Conservation (phyloP, 2,329 filamentous ascomycete genomes). For the Chalaropsis ovoidea region DNA sequence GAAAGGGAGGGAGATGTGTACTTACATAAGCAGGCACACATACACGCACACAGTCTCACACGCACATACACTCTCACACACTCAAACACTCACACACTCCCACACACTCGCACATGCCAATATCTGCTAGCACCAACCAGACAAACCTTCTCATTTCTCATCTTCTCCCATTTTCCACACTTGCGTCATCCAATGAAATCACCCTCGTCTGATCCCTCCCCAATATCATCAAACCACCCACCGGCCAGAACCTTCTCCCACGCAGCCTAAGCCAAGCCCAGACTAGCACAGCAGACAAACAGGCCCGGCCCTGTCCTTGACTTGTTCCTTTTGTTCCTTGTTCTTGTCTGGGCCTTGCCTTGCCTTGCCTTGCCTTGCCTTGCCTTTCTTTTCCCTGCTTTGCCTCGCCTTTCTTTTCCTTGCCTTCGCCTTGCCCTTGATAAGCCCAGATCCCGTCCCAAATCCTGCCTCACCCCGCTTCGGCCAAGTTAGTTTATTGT, state of each 20-base stretch:
- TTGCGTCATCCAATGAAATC: slow-evolving; percentile 7
- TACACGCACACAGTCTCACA: too few species aligned
- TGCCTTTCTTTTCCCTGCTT: not conserved
- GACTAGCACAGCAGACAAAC: too few species aligned
- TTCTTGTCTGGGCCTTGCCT: too few species aligned
- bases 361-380: too few species aligned
- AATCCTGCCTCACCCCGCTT: not conserved
- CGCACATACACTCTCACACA: too few species aligned
- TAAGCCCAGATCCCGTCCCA: not conserved
- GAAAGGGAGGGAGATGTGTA: not conserved
- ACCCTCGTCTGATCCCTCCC: slow-evolving; percentile 1
- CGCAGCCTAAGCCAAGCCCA: not conserved
- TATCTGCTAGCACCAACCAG: not conserved
- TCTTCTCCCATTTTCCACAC: not conserved
- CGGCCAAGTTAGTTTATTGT: not conserved
- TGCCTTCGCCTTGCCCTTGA: not conserved
- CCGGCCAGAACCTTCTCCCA: slow-evolving; percentile 8
- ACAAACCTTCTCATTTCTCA: not conserved
- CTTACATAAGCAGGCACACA: not conserved
- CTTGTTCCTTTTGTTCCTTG: too few species aligned
- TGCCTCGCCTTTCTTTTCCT: not conserved
- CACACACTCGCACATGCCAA: too few species aligned
- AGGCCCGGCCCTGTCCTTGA: too few species aligned
- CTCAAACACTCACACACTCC: too few species aligned
- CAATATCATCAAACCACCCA: slow-evolving; percentile 6